Conservation (phyloP, 2,329 filamentous ascomycete species). For the Monosporascus sp. region DNA sequence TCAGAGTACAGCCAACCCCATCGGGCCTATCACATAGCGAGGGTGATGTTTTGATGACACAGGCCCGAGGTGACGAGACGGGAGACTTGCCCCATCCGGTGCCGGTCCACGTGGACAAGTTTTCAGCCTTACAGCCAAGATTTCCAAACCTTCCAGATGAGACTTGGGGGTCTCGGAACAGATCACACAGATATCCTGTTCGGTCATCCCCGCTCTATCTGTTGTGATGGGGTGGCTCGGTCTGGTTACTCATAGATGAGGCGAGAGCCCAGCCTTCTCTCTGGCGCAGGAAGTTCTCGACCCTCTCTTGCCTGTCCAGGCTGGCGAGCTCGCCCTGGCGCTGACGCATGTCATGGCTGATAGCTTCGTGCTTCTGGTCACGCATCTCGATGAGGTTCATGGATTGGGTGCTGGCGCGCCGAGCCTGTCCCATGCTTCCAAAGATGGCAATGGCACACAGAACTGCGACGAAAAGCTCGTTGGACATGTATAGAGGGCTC, state of each 20-base stretch:
- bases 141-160: no score
- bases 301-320: constrained; percentile 57
- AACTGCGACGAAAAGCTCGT: constrained; percentile 71
- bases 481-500: constrained; percentile 64
- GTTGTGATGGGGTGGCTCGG: constrained; percentile 1
- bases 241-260: constrained; percentile 3
- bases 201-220: neutral
- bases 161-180: neutral
- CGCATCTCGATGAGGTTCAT: constrained; percentile 60
- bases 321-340: constrained; percentile 48
- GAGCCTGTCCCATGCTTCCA: constrained; percentile 67
- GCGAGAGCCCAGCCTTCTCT: constrained; percentile 46
- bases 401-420: constrained; percentile 59
- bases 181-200: neutral
- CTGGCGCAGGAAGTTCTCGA: constrained; percentile 72
- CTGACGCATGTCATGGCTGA: constrained; percentile 53
- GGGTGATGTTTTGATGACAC: neutral
- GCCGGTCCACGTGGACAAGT: no score
- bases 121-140: neutral
- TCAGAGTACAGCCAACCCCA: neutral
- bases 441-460: constrained; percentile 64
- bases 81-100: neutral
- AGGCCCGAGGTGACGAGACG: neutral
- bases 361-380: constrained; percentile 60
- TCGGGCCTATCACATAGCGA: neutral